Base-by-base conservation (phyloP, 129 eudicot species). In the Centella asiatica region DNA sequence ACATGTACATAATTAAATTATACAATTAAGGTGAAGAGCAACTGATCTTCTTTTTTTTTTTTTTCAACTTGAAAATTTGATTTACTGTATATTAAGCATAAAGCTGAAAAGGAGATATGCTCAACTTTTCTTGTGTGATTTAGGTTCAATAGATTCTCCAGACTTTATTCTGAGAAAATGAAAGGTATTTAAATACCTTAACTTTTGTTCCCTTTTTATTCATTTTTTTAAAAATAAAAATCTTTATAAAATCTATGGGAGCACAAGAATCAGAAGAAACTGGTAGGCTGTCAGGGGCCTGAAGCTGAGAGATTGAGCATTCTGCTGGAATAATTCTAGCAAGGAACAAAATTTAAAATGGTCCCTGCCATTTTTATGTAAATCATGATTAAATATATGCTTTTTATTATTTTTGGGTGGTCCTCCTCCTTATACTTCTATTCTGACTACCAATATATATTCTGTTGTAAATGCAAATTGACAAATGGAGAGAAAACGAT, bases 181-280 rank as follows among this genome's bases (percentile, higher is more conserved):
- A 33, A 61, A 70, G 64, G 70, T 60, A 78, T 70, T 5, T 61
- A 66, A 67, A 72, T 77, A 61, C 83, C 69, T 78, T 46, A 58
- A 58, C 31, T 64, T 74, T 69, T 73, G 68, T 59, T 64, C 37
- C 64, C 31, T 59, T 55, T 44, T 73, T 44, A 69, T 40, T 26
- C 3, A 27, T 20, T 19, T 40, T 61, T 62, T 54, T 42, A 19
- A 28, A 37, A 42, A 40, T 5, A 49, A 20, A 23, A 6, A 2
- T 49, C 26, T 2, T 15, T 23, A 23, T 5, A 49, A 15, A 23
- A 20, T 19, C 0, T 15, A 1, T n/a, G n/a, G n/a, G n/a, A n/a
- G n/a, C n/a, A n/a, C n/a, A n/a, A n/a, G n/a, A n/a, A n/a, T n/a
- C n/a, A n/a, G n/a, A n/a, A n/a, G n/a, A n/a, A n/a, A n/a, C n/a